Base-by-base conservation (phyloP, 352 stramenopile species). In the Phytophthora chlamydospora region DNA sequence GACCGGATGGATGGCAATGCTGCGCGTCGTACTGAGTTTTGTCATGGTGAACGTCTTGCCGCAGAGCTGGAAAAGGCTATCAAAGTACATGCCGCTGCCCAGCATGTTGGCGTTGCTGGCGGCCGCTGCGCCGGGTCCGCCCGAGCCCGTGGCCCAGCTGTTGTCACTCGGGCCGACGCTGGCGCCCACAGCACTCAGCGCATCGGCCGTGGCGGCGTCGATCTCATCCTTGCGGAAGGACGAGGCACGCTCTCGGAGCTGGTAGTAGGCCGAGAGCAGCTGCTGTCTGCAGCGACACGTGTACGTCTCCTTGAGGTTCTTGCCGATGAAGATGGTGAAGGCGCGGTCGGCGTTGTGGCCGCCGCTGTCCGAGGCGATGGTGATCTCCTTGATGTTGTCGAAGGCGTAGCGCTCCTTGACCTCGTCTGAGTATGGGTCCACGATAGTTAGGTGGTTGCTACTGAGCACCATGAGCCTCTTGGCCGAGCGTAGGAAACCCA, bases 341-440 rank as follows among this genome's bases (percentile, higher is more conserved):
- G 78, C 72, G 14, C 83, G 68, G 50, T 94, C 83, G 11, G 82
- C 74, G 42, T 89, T 92, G 40, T 85, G 78, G 3, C 76, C 78
- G 49, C 82, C 79, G 33, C 66, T 83, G 45, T 93, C 84, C 3
- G 79, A 78, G 9, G 85, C 84, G 31, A 92, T 75, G 21, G 82
- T 94, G 50, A 95, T 92, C 68, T 95, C 88, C 55, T 91, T 94
- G 53, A 96, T 96, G 58, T 92, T 92, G 53, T 93, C 83, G 54
- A 92, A 96, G 34, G 83, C 76, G 44, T 93, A 94, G 29, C 84
- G 85, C 61, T 96, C 88, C 45, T 93, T 94, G 24, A 93, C 84
- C 58, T 94, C 83, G 27, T 95, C 88, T 4, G 81, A 89, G 61
- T 92, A 91, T 36, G 88, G 88, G 45, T 96, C 88, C 33, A 94